phyloP scores from a whole-genome alignment of 164 flowering plant genomes.

The Piper betle region DNA sequence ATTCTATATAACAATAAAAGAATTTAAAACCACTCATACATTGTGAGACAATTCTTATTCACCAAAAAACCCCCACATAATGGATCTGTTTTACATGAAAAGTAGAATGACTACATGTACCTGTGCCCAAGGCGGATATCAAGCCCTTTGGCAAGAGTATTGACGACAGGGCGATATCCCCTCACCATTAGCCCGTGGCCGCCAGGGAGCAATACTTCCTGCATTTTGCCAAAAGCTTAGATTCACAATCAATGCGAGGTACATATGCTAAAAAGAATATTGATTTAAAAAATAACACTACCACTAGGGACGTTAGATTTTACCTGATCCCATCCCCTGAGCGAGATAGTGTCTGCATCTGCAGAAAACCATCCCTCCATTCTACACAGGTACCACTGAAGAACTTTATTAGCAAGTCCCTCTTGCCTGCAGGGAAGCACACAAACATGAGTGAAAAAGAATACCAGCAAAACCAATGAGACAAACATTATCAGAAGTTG shows the following conservation, averaged over 20 bases:
- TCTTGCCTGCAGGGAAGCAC: slow-evolving; percentile 44
- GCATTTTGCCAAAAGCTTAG: slow-evolving; percentile 3
- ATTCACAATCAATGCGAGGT: not conserved
- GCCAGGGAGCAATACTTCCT: slow-evolving; percentile 94
- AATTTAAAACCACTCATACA: too few relatives aligned
- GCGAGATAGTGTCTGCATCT: slow-evolving; percentile 86
- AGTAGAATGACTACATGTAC: slow-evolving; percentile 15
- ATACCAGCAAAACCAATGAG: not conserved
- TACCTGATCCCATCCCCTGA: slow-evolving; percentile 87
- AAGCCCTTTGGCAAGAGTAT: slow-evolving; percentile 85
- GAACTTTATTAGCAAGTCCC: slow-evolving; percentile 73
- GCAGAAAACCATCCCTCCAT: slow-evolving; percentile 99
- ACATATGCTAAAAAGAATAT: not conserved
- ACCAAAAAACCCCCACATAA: too few relatives aligned
- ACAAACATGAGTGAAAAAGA: not conserved
- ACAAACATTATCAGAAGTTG: not conserved
- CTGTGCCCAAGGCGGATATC: slow-evolving; percentile 77
- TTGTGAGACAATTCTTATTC: too few relatives aligned
- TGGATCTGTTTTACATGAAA: not conserved
- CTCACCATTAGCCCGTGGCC: slow-evolving; percentile 99
- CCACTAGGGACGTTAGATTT: slow-evolving; percentile 4
- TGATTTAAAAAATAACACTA: not conserved
- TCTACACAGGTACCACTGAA: slow-evolving; percentile 96
- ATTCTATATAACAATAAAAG: too few relatives aligned
- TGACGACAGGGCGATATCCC: slow-evolving; percentile 83